phyloP scores from a whole-genome alignment of 2,329 filamentous ascomycete species.

The Fusarium sp. region DNA sequence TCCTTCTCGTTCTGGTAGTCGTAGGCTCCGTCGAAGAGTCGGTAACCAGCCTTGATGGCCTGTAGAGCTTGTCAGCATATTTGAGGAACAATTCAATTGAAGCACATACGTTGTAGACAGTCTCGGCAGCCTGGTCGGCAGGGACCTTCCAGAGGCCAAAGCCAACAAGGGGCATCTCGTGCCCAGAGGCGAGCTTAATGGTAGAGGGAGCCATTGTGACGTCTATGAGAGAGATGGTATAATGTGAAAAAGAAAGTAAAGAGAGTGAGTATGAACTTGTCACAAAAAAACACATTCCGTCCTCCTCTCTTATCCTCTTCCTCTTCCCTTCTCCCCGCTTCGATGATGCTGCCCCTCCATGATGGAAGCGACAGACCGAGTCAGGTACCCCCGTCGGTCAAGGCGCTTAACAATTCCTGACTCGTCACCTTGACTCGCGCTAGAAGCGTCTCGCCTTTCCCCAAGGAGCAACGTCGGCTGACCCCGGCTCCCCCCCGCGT shows the following conservation, averaged over 20 bases:
- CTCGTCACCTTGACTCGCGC: slow-evolving; percentile 11
- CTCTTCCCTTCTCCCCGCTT: slow-evolving; percentile 4
- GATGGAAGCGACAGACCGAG: slow-evolving; percentile 12
- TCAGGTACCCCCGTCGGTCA: slow-evolving; percentile 11
- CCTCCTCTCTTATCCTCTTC: slow-evolving; percentile 17
- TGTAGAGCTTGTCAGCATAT: slow-evolving; percentile 5
- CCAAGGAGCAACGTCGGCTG: slow-evolving; percentile 26
- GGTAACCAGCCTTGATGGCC: slow-evolving; percentile 65
- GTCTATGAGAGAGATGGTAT: background rate
- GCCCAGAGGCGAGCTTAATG: slow-evolving; percentile 41
- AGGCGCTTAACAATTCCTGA: slow-evolving; percentile 29
- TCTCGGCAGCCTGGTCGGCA: slow-evolving; percentile 56
- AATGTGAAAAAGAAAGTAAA: background rate
- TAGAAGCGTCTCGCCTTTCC: slow-evolving; percentile 22
- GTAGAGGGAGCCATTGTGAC: slow-evolving; percentile 35
- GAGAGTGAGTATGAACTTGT: slow-evolving; percentile 2
- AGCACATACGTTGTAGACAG: slow-evolving; percentile 67
- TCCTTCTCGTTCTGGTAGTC: slow-evolving; percentile 75
- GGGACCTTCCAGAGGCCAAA: slow-evolving; percentile 79
- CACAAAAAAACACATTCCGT: background rate
- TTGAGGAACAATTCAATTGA: background rate
- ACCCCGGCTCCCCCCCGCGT: slow-evolving; percentile 4
- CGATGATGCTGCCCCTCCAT: slow-evolving; percentile 26
- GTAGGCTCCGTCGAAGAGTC: slow-evolving; percentile 65
- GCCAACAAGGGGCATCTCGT: slow-evolving; percentile 58